Conservation (phyloP, 2,329 filamentous ascomycete genomes). For the Diaporthe eres region DNA sequence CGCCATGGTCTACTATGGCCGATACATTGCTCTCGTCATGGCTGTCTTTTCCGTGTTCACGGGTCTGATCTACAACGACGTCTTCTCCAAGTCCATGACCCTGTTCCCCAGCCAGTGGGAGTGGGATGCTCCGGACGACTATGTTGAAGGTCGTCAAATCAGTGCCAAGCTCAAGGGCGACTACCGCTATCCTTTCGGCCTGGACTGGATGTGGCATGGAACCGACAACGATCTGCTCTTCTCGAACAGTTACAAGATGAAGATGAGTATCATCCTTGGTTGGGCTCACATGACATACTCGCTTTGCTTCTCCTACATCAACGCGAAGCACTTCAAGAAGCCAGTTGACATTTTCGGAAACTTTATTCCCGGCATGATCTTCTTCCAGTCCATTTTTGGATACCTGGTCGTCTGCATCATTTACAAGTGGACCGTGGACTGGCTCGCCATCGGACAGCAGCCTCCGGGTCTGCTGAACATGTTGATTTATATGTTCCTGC, state of each 20-base stretch:
- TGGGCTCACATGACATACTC: conserved; percentile 99
- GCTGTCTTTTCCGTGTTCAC: conserved; percentile 97
- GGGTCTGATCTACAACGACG: conserved; percentile 97
- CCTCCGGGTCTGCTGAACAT: conserved; percentile 96
- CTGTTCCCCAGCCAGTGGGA: conserved; percentile 93
- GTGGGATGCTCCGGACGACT: conserved; percentile 77
- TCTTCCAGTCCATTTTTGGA: conserved; percentile 99
- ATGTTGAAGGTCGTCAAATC: conserved; percentile 75
- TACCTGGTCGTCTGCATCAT: conserved; percentile 95
- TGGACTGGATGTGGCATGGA: conserved; percentile 97
- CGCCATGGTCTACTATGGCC: conserved; percentile 98
- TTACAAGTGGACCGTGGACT: conserved; percentile 97
- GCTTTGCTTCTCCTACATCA: conserved; percentile 91
- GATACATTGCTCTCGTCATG: conserved; percentile 99
- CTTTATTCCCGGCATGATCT: conserved; percentile 98
- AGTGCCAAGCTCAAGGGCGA: conserved; percentile 75
- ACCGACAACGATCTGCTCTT: conserved; percentile 96
- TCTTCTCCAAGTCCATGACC: conserved; percentile 93
- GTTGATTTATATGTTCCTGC: conserved; percentile 99
- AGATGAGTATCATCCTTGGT: conserved; percentile 96
- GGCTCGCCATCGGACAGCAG: conserved; percentile 74
- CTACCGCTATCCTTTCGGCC: conserved; percentile 94
- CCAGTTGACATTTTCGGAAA: conserved; percentile 98
- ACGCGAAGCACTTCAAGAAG: conserved; percentile 94
- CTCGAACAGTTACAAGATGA: conserved; percentile 99